Evolutionary conservation across 352 stramenopile genomes (phyloP).

Genomic region (Pythium grandisporangium): DNA sequence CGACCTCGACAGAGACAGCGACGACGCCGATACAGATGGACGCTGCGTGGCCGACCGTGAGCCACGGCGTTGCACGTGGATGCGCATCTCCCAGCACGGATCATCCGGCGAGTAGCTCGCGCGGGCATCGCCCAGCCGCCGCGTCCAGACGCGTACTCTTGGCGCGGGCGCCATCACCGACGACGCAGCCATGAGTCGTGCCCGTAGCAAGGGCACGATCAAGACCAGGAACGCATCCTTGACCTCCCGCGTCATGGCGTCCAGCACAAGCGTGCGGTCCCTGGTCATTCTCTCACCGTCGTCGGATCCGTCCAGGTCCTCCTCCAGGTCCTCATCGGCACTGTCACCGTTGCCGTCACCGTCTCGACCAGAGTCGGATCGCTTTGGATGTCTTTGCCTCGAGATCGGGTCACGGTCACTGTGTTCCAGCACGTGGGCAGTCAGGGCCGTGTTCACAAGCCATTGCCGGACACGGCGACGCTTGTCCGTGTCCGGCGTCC

Average conservation of each 20-base stretch:
- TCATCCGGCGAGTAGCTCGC: conserved; percentile 9
- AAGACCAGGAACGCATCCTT: conserved; percentile 71
- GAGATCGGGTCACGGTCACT: conserved; percentile 9
- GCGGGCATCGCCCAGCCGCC: conserved; percentile 10
- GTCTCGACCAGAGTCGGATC: no score
- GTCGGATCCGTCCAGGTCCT: no score
- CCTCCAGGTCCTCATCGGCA: no score
- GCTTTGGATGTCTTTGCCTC: no score
- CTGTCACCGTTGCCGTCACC: conserved; percentile 3
- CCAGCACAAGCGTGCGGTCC: conserved; percentile 34
- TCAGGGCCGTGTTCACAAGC: conserved; percentile 34
- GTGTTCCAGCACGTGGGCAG: conserved; percentile 1
- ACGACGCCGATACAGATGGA: background rate
- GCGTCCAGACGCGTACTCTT: conserved; percentile 51
- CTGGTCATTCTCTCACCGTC: no score
- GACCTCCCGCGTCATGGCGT: conserved; percentile 51
- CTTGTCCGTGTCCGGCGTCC: conserved; percentile 31
- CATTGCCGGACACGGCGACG: conserved; percentile 24
- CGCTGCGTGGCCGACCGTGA: no score
- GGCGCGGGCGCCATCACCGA: conserved; percentile 34
- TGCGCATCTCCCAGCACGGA: conserved; percentile 45
- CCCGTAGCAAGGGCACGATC: conserved; percentile 51
- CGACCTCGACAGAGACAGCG: conserved; percentile 3
- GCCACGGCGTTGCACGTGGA: conserved; percentile 28
- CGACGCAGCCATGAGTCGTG: no score